A percentile compares a stretch with the other conserved stretches of the same genome.
phyloP scores from a whole-genome alignment of 1,284 basidiomycete genomes.

The Coriolopsis trogii region DNA sequence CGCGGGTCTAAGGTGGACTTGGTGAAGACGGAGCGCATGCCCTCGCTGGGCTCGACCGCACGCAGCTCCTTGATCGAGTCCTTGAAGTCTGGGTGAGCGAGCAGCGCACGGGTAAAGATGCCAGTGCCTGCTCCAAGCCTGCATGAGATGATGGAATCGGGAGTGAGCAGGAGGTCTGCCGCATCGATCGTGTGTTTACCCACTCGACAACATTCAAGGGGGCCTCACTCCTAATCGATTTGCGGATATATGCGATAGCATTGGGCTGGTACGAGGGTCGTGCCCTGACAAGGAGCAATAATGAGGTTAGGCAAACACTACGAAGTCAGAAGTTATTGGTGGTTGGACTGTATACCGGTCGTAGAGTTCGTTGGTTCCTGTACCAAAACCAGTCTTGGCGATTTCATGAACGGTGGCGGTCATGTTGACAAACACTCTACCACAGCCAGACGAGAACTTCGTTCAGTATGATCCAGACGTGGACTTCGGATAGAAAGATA shows the following conservation, averaged over 20 bases:
- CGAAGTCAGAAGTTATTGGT: constrained; percentile 10
- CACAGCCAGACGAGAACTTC: background rate
- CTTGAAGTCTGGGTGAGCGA: constrained; percentile 62
- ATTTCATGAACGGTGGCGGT: constrained; percentile 46
- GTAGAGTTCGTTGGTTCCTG: constrained; percentile 76
- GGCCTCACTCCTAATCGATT: constrained; percentile 40
- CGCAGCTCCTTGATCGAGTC: constrained; percentile 50
- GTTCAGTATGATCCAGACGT: background rate
- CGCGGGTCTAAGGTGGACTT: constrained; percentile 53
- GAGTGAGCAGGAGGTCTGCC: background rate
- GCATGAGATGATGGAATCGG: background rate
- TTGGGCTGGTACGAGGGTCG: constrained; percentile 72
- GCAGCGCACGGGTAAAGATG: constrained; percentile 76
- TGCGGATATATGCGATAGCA: constrained; percentile 58
- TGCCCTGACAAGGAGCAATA: constrained; percentile 40
- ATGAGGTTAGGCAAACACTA: too few relatives aligned
- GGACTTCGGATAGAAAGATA: too few relatives aligned
- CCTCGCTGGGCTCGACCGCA: constrained; percentile 74
- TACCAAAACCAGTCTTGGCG: constrained; percentile 67
- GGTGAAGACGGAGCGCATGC: constrained; percentile 68
- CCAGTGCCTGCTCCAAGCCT: constrained; percentile 79
- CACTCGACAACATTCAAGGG: constrained; percentile 72
- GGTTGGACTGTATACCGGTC: constrained; percentile 50
- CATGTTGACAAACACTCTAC: constrained; percentile 8
- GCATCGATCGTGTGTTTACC: constrained; percentile 26